These are phyloP conservation scores for Sporothrix schenckii DNA, from an alignment of 2,329 filamentous ascomycete genomes.

Conservation along the genomic window DNA sequence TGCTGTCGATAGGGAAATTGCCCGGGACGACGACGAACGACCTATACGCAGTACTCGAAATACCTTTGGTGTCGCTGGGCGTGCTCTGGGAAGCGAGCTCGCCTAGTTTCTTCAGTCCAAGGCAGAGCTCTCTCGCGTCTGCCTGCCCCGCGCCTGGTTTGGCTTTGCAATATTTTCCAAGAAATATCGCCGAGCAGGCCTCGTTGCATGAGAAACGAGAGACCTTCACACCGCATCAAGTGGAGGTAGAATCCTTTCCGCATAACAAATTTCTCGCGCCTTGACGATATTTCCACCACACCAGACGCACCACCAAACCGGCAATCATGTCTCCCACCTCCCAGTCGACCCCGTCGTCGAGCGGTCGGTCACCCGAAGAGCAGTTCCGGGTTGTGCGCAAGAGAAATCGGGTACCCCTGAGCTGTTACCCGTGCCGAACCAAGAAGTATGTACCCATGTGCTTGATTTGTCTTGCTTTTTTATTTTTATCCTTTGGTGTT, in stretches of 20 bases:
- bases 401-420: conserved; percentile 87
- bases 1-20: not conserved
- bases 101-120: not conserved
- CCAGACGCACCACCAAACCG: not conserved
- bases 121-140: conserved; percentile 1
- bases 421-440: conserved; percentile 86
- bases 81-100: conserved; percentile 25
- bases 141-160: not conserved
- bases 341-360: conserved; percentile 74
- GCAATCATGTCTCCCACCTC: conserved; percentile 71
- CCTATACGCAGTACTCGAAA: not conserved
- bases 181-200: not conserved
- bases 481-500: not conserved
- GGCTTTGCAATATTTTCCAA: not conserved
- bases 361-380: conserved; percentile 77
- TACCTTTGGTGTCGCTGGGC: conserved; percentile 24
- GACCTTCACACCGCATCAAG: not conserved
- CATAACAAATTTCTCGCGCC: not conserved
- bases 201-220: conserved; percentile 18
- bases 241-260: not conserved
- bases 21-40: no score
- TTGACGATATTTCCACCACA: not conserved
- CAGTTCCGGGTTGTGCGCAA: conserved; percentile 88
- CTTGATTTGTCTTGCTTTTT: not conserved
- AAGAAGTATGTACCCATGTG: conserved; percentile 68